Base-by-base conservation (phyloP, 2,329 filamentous ascomycete species). In the Epichloe baconii region DNA sequence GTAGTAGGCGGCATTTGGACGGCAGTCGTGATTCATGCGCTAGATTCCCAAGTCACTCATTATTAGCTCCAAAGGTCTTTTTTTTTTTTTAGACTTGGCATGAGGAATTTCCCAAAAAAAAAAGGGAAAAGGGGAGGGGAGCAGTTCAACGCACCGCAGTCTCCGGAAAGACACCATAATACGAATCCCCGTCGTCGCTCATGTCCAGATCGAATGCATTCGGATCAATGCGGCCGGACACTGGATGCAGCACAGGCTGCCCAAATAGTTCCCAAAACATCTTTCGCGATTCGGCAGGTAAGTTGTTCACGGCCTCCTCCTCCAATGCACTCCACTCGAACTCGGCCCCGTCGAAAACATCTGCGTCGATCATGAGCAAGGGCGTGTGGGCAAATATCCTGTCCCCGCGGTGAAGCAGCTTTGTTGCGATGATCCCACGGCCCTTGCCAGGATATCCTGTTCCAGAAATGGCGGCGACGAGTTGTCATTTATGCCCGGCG, bases 1-100 rank as follows among this genome's bases (percentile, higher is more conserved):
- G 55, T 63, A 66, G 61, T 72, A 72, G 56, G 69, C 70, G 34
- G 68, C 64, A 53, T 72, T 72, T 34, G 71, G 67, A 1, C 70
- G 66, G 55, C 71, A 73, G 58, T 72, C 69, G 57, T 73, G 71
- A 59, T 73, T 73, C 55, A 71, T 59, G 62, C 21, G 70, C 68
- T 52, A 35, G 10, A 43, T 38, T 38, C 6, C 12, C 15, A 7
- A n/a, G 36, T 38, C 36, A 14, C 15, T n/a, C 36, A 14, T 38
- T 3, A 14, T 10, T 5, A 26, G 36, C 36, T 5, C 2, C 36
- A 14, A 7, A 7, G 23, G 2, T 23, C 21, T 6, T 23, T 23
- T 6, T 1, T 12, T 6, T 6, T 19, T 6, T 3, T 35, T 35
- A 7, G 12, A 5, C 43, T 35, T 11, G 17, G 7, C 42, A 2